Base-by-base conservation (phyloP, 805 yeast genomes). In the Kuraishia floccosa region DNA sequence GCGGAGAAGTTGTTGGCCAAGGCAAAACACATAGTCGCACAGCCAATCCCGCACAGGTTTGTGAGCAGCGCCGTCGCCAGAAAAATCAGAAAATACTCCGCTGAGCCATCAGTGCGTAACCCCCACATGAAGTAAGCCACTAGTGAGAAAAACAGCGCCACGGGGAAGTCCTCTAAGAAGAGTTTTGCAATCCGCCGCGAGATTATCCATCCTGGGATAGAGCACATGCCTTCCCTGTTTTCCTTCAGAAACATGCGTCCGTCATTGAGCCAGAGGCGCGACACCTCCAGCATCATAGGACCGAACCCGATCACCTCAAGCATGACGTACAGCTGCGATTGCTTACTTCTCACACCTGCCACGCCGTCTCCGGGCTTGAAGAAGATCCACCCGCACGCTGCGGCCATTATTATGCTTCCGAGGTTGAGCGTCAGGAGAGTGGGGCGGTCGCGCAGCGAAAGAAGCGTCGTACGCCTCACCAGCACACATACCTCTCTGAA, bases 111-210 rank as follows among this genome's bases (percentile, higher is more conserved):
- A 2, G 52, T 44, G 12, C 74, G 51, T 25, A 80, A 55, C 0
- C 86, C 87, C 58, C 68, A 68, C 84, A 80, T 75, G 50, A 72
- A 80, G 43, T 71, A 80, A 1, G 79, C 63, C 11, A 77, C 64
- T 1, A 60, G 42, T 1, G 76, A 57, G 50, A 70, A 79, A 1
- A 70, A 44, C 9, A 76, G 38, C 1, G 76, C 60, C 28, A 72
- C 60, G 21, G 77, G 68, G 7, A 79, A 38, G 45, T 80, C 87
- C 47, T 80, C 89, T 1, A 73, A 44, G 4, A 73, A 25, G 19
- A 77, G 48, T 38, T 76, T 71, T 1, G 81, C 73, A 10, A 77
- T 27, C 35, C 79, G 60, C 40, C 87, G 56, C 7, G 75, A 70
- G 1, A 75, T 31, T 2, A 80, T 42, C 43, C 72, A 80, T 0